Base-by-base conservation (phyloP, 1,139 yeast species). In the Hansenula sp. region DNA sequence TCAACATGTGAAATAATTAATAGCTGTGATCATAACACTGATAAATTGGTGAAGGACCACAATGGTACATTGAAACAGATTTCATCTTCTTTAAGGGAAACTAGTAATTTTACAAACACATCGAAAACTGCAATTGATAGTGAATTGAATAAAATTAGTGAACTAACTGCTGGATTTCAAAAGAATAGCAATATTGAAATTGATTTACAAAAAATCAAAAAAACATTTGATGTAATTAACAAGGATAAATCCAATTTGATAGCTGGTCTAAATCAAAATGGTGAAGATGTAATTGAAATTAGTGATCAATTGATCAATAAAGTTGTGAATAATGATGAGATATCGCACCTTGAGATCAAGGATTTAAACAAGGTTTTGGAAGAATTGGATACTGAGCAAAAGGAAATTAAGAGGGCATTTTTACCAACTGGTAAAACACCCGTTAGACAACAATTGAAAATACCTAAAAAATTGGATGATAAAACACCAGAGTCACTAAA, bases 1-100 rank as follows among this genome's bases (percentile, higher is more conserved):
- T 55, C 52, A 1, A 52, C 70, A 1, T 59, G 62, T 19, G 61
- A 58, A 9, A 52, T 63, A 11, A 59, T 67, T 30, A 66, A 67
- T 45, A 46, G 48, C 10, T 61, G 69, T 44, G 72, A 68, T 48
- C 57, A 60, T 1, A 47, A 62, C 5, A 60, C 60, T 31, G 54
- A 60, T 33, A 47, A 47, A 5, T 56, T 62, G 15, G 61, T 54
- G 41, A 53, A 53, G 16, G 48, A 46, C 2, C 62, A 62, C 40
- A 54, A 57, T 16, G 46, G 41, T 13, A 51, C 55, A 18, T 40
- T 64, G 32, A 41, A 44, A 5, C 45, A 42, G 1, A 50, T 62
- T 7, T 41, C 49, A 3, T 17, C 46, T 1, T 50, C 43, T 15
- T 41, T 59, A 2, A 47, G 50, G 37, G 51, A 49, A 28, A 51